These are phyloP conservation scores for Phytopythium sindhum DNA, from an alignment of 352 stramenopile genomes.

Conservation along the genomic window DNA sequence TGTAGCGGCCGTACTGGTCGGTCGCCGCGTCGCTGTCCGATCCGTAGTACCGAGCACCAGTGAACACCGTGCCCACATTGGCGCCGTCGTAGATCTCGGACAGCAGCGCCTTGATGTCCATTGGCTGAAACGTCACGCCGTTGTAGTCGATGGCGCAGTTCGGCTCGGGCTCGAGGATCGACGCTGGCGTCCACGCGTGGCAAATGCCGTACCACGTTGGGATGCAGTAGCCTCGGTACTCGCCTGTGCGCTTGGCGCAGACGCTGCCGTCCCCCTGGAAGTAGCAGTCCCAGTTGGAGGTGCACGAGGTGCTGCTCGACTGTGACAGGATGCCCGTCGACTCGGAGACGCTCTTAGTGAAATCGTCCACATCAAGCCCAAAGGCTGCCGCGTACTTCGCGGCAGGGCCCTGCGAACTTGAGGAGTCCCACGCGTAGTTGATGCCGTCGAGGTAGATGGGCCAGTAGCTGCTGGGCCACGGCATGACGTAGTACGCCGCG, in stretches of 20 bases:
- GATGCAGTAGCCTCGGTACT: conserved; percentile 40
- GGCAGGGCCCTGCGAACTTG: conserved; percentile 16
- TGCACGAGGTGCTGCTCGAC: conserved; percentile 21
- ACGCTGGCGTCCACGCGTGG: conserved; percentile 38
- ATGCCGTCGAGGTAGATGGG: conserved; percentile 58
- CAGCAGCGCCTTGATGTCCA: conserved; percentile 52
- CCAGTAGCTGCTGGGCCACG: conserved; percentile 58
- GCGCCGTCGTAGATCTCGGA: conserved; percentile 36
- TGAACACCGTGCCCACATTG: conserved; percentile 38
- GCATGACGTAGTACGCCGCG: conserved; percentile 23
- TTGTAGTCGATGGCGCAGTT: conserved; percentile 41
- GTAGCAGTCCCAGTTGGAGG: conserved; percentile 28
- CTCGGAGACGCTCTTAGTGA: conserved; percentile 38
- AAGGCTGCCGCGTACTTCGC: conserved; percentile 56
- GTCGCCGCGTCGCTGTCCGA: conserved; percentile 8
- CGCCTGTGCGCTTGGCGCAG: conserved; percentile 26
- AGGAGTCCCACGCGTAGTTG: conserved; percentile 42
- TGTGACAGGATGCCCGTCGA: conserved; percentile 32
- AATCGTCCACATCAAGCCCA: conserved; percentile 21
- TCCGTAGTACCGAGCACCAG: conserved; percentile 32
- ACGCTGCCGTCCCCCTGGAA: conserved; percentile 20
- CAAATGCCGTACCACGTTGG: conserved; percentile 46
- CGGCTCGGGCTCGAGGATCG: conserved; percentile 39
- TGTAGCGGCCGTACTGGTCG: conserved; percentile 48
- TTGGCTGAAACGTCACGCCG: conserved; percentile 37